Evolutionary conservation across 495 filamentous ascomycete genomes (phyloP).

Genomic region (Penicillium cinerascens): DNA sequence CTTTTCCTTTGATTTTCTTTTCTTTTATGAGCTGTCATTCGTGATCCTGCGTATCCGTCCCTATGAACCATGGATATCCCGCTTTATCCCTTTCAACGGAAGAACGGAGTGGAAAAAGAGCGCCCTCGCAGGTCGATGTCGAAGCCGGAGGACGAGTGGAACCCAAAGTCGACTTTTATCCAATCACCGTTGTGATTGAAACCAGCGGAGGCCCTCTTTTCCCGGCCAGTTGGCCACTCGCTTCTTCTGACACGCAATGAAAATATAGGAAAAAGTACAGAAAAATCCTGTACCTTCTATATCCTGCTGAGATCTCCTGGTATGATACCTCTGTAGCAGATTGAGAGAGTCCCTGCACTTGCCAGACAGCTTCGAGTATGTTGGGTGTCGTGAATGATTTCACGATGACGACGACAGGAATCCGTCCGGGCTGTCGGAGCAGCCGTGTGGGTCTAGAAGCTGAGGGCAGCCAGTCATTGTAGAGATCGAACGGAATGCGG

Average conservation of each 20-base stretch:
- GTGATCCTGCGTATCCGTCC: no score
- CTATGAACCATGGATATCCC: no score
- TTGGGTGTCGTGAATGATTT: constrained; percentile 14
- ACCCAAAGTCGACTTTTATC: neutral
- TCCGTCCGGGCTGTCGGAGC: constrained; percentile 1
- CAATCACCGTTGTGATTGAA: constrained; percentile 3
- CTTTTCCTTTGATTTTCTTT: neutral
- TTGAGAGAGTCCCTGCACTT: neutral
- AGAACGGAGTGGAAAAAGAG: neutral
- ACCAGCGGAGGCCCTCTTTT: constrained; percentile 6
- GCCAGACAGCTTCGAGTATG: neutral
- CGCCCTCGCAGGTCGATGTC: constrained; percentile 7
- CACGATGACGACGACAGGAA: constrained; percentile 25
- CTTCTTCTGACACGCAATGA: neutral
- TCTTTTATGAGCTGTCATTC: neutral
- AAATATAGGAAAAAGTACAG: constrained; percentile 5
- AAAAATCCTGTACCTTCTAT: no score
- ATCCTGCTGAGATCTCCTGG: neutral
- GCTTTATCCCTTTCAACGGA: no score
- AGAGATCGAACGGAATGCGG: neutral
- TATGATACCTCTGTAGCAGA: neutral
- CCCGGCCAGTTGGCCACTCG: constrained; percentile 11
- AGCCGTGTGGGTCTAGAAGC: neutral
- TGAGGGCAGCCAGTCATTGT: neutral
- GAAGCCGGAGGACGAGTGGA: constrained; percentile 16